Conservation (phyloP, 495 filamentous ascomycete species). For the Penicillium malachiteum region DNA sequence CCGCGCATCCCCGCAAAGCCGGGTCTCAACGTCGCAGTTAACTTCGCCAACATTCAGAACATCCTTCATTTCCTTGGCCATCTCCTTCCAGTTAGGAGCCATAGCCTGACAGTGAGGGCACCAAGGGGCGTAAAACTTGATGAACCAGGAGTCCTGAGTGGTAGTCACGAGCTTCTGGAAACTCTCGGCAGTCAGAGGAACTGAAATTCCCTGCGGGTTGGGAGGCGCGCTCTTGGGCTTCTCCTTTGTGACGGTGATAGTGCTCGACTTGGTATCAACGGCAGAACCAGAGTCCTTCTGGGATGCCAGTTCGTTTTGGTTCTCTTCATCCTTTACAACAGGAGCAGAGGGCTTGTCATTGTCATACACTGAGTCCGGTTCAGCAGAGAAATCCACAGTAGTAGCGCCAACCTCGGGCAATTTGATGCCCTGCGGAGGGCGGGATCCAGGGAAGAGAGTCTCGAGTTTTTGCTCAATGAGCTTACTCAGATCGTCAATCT, state of each 20-base stretch:
- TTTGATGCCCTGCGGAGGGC: constrained; percentile 60
- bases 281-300: constrained; percentile 28
- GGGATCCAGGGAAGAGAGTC: constrained; percentile 71
- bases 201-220: constrained; percentile 72
- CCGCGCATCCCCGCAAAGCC: constrained; percentile 85
- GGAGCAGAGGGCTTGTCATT: constrained; percentile 52
- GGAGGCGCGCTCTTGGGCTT: constrained; percentile 53
- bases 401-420: constrained; percentile 59
- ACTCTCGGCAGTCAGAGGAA: constrained; percentile 74
- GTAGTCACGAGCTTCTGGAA: constrained; percentile 86
- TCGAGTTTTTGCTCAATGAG: constrained; percentile 80
- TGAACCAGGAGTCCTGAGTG: constrained; percentile 91
- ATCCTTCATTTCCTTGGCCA: constrained; percentile 85
- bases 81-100: constrained; percentile 84
- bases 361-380: constrained; percentile 43
- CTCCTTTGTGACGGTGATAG: constrained; percentile 23
- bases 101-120: constrained; percentile 92
- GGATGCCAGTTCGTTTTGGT: constrained; percentile 41
- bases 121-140: constrained; percentile 99
- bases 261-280: constrained; percentile 28
- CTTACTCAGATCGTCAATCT: constrained; percentile 58
- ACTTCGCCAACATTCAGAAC: constrained; percentile 91
- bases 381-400: constrained; percentile 45
- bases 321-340: constrained; percentile 43
- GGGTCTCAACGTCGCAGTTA: constrained; percentile 81